Evolutionary conservation across 1,284 basidiomycete genomes (phyloP).

Genomic region (Flammula alnicola): DNA sequence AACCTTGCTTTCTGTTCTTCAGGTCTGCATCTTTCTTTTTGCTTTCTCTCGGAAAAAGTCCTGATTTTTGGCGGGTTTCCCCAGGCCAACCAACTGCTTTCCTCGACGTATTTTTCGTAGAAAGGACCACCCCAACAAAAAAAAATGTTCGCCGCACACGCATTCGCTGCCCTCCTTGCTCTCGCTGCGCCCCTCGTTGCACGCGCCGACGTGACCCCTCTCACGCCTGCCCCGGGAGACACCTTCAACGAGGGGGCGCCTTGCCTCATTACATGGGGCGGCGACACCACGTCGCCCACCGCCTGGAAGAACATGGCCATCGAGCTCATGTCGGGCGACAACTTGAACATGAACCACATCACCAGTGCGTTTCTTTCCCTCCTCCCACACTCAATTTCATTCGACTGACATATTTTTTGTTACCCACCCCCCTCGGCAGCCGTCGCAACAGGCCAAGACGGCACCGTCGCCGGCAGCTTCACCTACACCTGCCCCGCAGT

Average conservation of each 20-base stretch:
- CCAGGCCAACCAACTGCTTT: too few species aligned
- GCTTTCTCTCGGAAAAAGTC: too few species aligned
- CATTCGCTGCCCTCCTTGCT: constrained; percentile 47
- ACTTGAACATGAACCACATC: constrained; percentile 71
- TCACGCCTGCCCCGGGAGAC: constrained; percentile 55
- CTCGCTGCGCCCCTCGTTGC: constrained; percentile 41
- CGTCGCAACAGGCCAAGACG: constrained; percentile 54
- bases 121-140: too few species aligned
- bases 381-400: not conserved
- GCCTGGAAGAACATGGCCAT: constrained; percentile 71
- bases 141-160: constrained; percentile 47
- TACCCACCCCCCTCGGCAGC: constrained; percentile 49
- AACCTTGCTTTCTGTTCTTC: too few species aligned
- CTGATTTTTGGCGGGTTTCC: too few species aligned
- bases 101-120: too few species aligned
- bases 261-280: constrained; percentile 61
- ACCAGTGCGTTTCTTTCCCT: constrained; percentile 52
- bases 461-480: constrained; percentile 63
- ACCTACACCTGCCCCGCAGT: constrained; percentile 75
- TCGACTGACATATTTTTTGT: too few species aligned
- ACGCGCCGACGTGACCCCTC: constrained; percentile 57
- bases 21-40: too few species aligned
- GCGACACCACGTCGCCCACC: constrained; percentile 53
- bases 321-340: constrained; percentile 81
- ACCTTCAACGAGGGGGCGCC: constrained; percentile 56